Percentiles rank a stretch among this genome's conserved stretches.
Conservation (phyloP, 768 basidiomycete species). For the Epithele typhae region DNA sequence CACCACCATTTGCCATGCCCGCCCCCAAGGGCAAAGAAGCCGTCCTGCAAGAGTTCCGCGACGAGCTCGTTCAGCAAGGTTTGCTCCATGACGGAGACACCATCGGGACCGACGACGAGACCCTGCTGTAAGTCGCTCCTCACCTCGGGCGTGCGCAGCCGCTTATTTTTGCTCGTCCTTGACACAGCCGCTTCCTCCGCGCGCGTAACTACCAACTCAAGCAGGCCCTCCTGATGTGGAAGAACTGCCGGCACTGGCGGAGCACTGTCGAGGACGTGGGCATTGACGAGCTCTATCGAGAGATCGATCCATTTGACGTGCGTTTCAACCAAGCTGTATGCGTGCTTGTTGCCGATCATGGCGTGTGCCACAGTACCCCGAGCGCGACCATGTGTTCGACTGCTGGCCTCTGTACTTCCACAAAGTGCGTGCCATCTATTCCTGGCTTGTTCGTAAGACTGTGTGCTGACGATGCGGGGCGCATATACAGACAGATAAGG, state of each 20-base stretch:
- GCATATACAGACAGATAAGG: slow-evolving; percentile 59
- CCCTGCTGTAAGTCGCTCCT: slow-evolving; percentile 42
- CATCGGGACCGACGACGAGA: slow-evolving; percentile 57
- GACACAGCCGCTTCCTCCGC: slow-evolving; percentile 66
- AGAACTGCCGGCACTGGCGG: slow-evolving; percentile 66
- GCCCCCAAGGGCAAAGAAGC: slow-evolving; percentile 21
- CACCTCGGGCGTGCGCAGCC: too few species aligned
- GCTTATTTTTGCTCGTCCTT: too few species aligned
- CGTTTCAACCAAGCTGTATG: too few species aligned
- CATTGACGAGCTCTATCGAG: slow-evolving; percentile 57
- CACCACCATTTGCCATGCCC: not conserved
- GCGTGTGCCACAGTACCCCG: slow-evolving; percentile 59
- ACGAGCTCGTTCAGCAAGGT: slow-evolving; percentile 46
- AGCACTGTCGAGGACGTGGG: slow-evolving; percentile 58
- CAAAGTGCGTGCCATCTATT: slow-evolving; percentile 46
- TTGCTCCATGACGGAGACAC: slow-evolving; percentile 48
- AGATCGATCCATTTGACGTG: slow-evolving; percentile 69
- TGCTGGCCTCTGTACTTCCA: slow-evolving; percentile 80
- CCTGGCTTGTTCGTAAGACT: not conserved
- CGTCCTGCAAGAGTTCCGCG: slow-evolving; percentile 45
- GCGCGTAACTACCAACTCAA: slow-evolving; percentile 61
- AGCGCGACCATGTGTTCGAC: slow-evolving; percentile 63
- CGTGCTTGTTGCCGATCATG: too few species aligned
- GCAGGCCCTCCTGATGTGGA: slow-evolving; percentile 61
- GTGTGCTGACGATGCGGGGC: not conserved